Base-by-base conservation (phyloP, 1,284 basidiomycete species). In the Malassezia cuniculi region DNA sequence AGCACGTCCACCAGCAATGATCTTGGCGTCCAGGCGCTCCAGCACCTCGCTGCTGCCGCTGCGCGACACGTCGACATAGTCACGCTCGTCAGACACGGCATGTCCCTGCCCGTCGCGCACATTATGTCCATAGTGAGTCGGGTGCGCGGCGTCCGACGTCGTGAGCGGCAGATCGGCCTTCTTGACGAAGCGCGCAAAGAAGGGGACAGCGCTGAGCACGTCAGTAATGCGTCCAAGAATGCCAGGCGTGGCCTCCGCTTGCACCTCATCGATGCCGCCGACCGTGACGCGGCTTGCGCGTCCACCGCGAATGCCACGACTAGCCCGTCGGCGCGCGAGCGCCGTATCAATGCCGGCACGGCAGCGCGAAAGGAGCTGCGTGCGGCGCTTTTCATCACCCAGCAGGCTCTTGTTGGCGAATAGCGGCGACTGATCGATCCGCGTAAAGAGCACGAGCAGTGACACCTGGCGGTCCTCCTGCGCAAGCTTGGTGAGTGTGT, bases 381-480 rank as follows among this genome's bases (percentile, higher is more conserved):
- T 38, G 4, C 50, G 45, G 10, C 58, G 48, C 43, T 60, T 60
- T 9, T 50, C 47, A 41, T 57, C 56, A 28, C 48, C 42, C 12
- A 41, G 40, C 31, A 28, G 27, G 6, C 40, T 27, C 3, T 44
- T 41, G n/a, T 55, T 54, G 3, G 44, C 20, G 34, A 65, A 56
- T 12, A 62, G 48, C 5, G 61, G 60, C 2, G 60, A 60, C 6
- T 51, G 52, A 31, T 65, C 61, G 22, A 54, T 50, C 9, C 61
- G 55, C 3, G 61, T 63, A 36, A 65, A 60, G 6, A 60, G 45
- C 16, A 65, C 29, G 16, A 54, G 41, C 17, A 65, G 50, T 7
- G 54, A 48, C 0, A 56, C 58, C 7, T n/a, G n/a, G n/a, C n/a
- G n/a, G n/a, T n/a, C n/a, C n/a, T n/a, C n/a, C n/a, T 27, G 36